Percentiles rank a stretch among this genome's conserved stretches.
These are phyloP conservation scores for Botryotinia calthae DNA, from an alignment of 2,329 filamentous ascomycete species.

Conservation along the genomic window DNA sequence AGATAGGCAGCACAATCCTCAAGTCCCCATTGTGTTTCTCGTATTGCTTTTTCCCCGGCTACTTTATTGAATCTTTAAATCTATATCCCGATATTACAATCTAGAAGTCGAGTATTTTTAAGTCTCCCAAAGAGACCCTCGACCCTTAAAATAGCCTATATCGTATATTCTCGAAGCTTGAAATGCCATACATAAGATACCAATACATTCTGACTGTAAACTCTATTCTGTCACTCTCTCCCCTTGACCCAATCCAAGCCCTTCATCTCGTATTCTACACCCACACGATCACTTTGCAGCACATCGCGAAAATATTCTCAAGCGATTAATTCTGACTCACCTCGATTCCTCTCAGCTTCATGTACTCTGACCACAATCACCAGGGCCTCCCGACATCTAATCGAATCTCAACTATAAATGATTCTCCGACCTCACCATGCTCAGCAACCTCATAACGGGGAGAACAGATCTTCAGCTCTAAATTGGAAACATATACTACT, in stretches of 20 bases:
- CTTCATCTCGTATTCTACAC: neutral
- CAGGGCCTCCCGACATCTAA: neutral
- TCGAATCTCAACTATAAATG: neutral
- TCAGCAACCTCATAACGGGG: neutral
- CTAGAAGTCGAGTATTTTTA: neutral
- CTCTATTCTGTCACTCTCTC: neutral
- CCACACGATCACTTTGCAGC: neutral
- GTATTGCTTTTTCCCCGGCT: neutral
- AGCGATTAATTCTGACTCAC: neutral
- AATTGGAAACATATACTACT: neutral
- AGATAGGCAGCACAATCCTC: neutral
- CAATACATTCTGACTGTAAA: neutral
- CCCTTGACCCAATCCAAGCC: neutral
- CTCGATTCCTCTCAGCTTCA: neutral
- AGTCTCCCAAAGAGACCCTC: neutral
- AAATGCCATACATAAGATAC: neutral
- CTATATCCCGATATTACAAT: neutral
- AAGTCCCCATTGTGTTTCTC: neutral
- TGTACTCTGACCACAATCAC: neutral
- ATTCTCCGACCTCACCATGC: neutral
- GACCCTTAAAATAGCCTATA: neutral
- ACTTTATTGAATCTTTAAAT: neutral
- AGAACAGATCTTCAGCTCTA: neutral
- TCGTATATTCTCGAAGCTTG: neutral
- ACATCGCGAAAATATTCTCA: neutral